phyloP scores from a whole-genome alignment of 2,329 filamentous ascomycete species.

The Penicillium sp. region DNA sequence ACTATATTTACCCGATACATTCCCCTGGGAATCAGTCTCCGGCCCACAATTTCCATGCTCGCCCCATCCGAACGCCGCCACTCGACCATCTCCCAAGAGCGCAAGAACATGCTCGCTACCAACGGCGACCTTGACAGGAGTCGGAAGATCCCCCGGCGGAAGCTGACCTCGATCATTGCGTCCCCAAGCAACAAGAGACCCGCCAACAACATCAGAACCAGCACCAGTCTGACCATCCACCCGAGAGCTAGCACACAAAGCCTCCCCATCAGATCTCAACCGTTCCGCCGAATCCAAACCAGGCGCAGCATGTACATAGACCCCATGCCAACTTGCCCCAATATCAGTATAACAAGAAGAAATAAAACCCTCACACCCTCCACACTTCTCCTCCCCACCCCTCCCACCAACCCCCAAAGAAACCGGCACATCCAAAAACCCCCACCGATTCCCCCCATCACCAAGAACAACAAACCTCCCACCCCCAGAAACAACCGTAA shows the following conservation, averaged over 20 bases:
- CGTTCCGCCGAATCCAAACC: background rate
- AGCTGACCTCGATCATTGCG: constrained; percentile 83
- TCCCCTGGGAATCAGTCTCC: constrained; percentile 57
- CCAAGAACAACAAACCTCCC: constrained; percentile 69
- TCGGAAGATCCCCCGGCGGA: constrained; percentile 61
- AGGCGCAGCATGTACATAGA: constrained; percentile 61
- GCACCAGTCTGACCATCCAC: background rate
- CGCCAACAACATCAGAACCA: constrained; percentile 51
- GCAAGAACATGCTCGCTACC: constrained; percentile 91
- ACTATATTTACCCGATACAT: constrained; percentile 70
- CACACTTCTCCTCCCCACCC: background rate
- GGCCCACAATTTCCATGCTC: constrained; percentile 96
- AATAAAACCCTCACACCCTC: constrained; percentile 7
- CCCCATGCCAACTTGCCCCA: constrained; percentile 75
- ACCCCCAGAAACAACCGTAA: constrained; percentile 67
- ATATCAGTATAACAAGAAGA: constrained; percentile 73
- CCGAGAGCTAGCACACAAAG: background rate
- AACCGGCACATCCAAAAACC: constrained; percentile 57
- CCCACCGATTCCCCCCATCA: constrained; percentile 64
- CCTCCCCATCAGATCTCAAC: too few species aligned
- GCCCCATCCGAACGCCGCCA: constrained; percentile 92
- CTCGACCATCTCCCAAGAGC: constrained; percentile 61
- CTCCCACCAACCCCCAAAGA: background rate
- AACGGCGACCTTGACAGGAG: constrained; percentile 64
- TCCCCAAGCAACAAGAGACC: constrained; percentile 69